These are phyloP conservation scores for Penicillium simplicissimum DNA, from an alignment of 495 filamentous ascomycete species.

Conservation along the genomic window DNA sequence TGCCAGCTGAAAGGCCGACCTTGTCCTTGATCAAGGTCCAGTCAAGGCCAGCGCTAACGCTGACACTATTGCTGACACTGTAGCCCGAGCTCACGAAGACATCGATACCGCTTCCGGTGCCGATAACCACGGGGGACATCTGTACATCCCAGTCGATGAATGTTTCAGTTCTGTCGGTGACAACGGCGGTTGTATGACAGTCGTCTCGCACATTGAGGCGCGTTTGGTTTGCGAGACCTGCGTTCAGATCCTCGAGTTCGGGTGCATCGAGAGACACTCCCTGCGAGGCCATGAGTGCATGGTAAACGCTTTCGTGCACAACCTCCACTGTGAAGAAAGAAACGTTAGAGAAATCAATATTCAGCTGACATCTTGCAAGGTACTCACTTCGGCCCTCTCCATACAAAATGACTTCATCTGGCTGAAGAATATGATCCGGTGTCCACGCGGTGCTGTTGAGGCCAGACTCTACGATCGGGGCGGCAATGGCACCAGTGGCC, in stretches of 20 bases:
- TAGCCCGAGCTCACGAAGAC: constrained; percentile 16
- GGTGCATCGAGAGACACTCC: not conserved
- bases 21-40: not conserved
- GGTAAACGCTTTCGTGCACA: not conserved
- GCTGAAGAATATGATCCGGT: constrained; percentile 15
- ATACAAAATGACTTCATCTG: constrained; percentile 11
- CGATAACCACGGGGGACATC: constrained; percentile 18
- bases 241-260: not conserved
- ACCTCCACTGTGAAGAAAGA: not conserved
- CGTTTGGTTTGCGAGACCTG: not conserved
- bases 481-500: not conserved
- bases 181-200: constrained; percentile 1
- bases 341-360: not conserved
- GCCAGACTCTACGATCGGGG: not conserved
- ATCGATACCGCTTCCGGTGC: constrained; percentile 11
- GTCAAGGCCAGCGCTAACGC: not conserved
- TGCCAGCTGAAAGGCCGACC: not conserved
- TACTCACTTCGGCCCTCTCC: constrained; percentile 11
- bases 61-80: constrained; percentile 7
- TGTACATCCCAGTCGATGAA: constrained; percentile 19
- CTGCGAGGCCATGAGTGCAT: not conserved
- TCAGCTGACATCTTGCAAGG: no score
- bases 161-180: constrained; percentile 8
- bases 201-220: not conserved
- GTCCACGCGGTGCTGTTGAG: constrained; percentile 15